Percentiles rank a stretch among this genome's conserved stretches.
Evolutionary conservation across 257 asterid species (phyloP).

Genomic region (Nicotiana obtusifolia): DNA sequence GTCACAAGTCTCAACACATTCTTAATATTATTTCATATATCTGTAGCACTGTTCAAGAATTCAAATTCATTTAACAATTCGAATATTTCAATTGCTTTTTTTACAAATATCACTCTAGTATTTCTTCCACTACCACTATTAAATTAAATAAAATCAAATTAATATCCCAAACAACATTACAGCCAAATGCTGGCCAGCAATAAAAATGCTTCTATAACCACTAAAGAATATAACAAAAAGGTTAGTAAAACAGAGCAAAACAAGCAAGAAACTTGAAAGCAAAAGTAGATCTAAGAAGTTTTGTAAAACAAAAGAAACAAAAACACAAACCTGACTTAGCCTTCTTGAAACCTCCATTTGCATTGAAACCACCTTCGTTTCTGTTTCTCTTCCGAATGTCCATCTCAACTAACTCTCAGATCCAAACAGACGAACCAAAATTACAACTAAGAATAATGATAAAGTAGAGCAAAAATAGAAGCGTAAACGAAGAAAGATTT

Average conservation of each 20-base stretch:
- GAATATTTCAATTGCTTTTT: too few relatives aligned
- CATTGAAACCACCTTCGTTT: constrained; percentile 19
- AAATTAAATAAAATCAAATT: too few relatives aligned
- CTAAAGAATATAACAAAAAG: not conserved
- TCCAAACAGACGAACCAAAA: not conserved
- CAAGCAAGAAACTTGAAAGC: not conserved
- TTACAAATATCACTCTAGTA: too few relatives aligned
- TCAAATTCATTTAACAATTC: too few relatives aligned
- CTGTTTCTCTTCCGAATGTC: constrained; percentile 30
- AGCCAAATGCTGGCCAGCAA: not conserved
- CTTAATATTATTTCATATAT: too few relatives aligned
- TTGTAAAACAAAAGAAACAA: not conserved
- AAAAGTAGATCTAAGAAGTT: not conserved
- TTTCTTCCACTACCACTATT: too few relatives aligned
- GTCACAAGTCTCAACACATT: too few relatives aligned
- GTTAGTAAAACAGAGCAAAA: not conserved
- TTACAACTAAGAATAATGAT: not conserved
- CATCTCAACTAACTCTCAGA: constrained; percentile 13
- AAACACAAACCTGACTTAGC: constrained; percentile 46
- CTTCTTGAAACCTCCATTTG: constrained; percentile 70
- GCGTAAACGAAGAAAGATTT: not conserved
- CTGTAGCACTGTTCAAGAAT: too few relatives aligned
- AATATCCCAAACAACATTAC: not conserved
- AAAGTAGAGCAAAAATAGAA: not conserved
- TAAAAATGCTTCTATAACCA: not conserved